These are phyloP conservation scores for Aspergillus sp. DNA, from an alignment of 2,329 filamentous ascomycete species.

Conservation along the genomic window DNA sequence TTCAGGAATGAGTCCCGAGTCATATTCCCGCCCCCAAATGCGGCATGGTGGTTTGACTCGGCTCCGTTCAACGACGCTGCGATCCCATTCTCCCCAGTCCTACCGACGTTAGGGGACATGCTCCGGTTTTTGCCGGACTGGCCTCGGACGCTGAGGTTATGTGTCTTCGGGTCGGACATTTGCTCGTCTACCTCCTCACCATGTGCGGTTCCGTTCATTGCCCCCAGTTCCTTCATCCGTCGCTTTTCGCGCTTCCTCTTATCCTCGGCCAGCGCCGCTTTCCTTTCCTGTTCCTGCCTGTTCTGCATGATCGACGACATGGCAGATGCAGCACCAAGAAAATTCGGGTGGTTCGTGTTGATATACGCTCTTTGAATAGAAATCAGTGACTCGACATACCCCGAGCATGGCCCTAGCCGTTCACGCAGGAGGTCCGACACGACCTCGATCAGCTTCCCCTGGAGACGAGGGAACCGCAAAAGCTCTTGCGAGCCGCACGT, in stretches of 20 bases:
- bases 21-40: constrained; percentile 51
- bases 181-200: constrained; percentile 59
- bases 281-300: constrained; percentile 89
- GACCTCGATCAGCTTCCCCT: constrained; percentile 95
- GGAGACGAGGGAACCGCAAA: constrained; percentile 79
- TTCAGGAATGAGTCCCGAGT: constrained; percentile 88
- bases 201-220: constrained; percentile 60
- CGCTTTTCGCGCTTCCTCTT: constrained; percentile 74
- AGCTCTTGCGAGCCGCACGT: constrained; percentile 95
- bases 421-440: constrained; percentile 93
- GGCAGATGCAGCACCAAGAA: constrained; percentile 87
- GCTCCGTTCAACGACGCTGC: constrained; percentile 58
- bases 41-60: constrained; percentile 53
- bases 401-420: constrained; percentile 76
- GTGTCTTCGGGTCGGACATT: constrained; percentile 44
- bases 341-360: constrained; percentile 98
- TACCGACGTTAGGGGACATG: constrained; percentile 68
- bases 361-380: constrained; percentile 97
- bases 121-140: constrained; percentile 59
- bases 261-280: constrained; percentile 69
- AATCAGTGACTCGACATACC: constrained; percentile 92
- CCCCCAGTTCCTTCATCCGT: constrained; percentile 70
- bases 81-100: constrained; percentile 55
- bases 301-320: constrained; percentile 95
- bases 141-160: constrained; percentile 50